Base-by-base conservation (phyloP, 2,329 filamentous ascomycete species). In the Fusarium sterilihyphosum region DNA sequence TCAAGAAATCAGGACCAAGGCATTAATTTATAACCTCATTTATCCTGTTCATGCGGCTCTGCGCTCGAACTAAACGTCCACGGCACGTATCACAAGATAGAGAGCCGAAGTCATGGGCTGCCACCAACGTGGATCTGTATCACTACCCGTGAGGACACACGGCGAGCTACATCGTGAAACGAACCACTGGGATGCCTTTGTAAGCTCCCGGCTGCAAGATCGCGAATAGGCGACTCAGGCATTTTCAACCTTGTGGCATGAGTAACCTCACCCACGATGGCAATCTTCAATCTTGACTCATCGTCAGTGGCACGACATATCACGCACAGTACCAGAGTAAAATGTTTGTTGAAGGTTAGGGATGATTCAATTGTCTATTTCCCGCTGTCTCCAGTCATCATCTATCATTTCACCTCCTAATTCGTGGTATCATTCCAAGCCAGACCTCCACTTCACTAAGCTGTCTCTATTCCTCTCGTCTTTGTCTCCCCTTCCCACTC, bases 341-440 rank as follows among this genome's bases (percentile, higher is more conserved):
- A 52, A 31, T 26, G 31, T 22, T 41, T 24, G 43, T 43, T 59
- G 44, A 61, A 52, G 47, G 47, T 46, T 59, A 54, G 65, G 60
- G 43, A 47, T 40, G 40, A 62, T 60, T 63, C 53, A 40, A 67
- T 75, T 61, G 46, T 72, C 65, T 67, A 68, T 69, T 35, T 40
- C 37, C 65, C 50, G 58, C 59, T 47, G 38, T 65, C 58, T 65
- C 47, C 35, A 26, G 31, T 66, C 24, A 52, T 38, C 66, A 38
- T 61, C 68, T 58, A 59, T 70, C 72, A 67, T 70, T 50, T 70
- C 70, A 65, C 74, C 76, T 76, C 73, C 76, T 75, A 41, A 77
- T 59, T 77, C 77, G 64, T 78, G 77, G 77, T 78, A 78, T 78
- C 77, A 78, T 78, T 76, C 70, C 73, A 53, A 75, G 49, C 47